Percentiles rank a stretch among this genome's conserved stretches.
These are phyloP conservation scores for Monosporozyma unispora DNA, from an alignment of 805 yeast genomes.

Conservation along the genomic window DNA sequence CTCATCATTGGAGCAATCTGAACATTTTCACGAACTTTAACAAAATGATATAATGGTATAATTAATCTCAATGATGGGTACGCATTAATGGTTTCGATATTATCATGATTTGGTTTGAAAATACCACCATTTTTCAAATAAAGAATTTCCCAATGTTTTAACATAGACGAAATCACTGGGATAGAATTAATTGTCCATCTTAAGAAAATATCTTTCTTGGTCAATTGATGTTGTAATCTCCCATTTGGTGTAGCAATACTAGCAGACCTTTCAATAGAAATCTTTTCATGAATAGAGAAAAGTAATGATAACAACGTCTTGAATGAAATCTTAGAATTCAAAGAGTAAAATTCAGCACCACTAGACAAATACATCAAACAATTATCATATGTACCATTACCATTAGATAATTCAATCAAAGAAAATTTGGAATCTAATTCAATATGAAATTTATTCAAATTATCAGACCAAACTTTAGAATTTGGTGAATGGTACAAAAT, in stretches of 20 bases:
- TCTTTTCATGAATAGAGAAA: conserved; percentile 58
- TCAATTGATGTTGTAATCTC: background rate
- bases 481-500: conserved; percentile 49
- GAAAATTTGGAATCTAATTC: conserved; percentile 43
- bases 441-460: conserved; percentile 32
- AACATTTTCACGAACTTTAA: conserved; percentile 57
- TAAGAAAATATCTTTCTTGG: conserved; percentile 27
- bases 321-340: conserved; percentile 26
- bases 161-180: conserved; percentile 46
- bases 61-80: conserved; percentile 54
- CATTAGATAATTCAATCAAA: conserved; percentile 49
- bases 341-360: conserved; percentile 30
- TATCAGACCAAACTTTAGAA: conserved; percentile 42
- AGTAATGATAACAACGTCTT: conserved; percentile 45
- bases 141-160: conserved; percentile 60
- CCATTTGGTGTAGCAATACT: conserved; percentile 6
- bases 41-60: conserved; percentile 56
- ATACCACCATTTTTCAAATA: conserved; percentile 58
- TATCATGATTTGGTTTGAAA: conserved; percentile 40
- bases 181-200: conserved; percentile 60
- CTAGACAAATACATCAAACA: conserved; percentile 39
- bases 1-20: conserved; percentile 52
- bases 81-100: conserved; percentile 34
- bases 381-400: conserved; percentile 37
- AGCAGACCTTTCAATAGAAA: conserved; percentile 41